Base-by-base conservation (phyloP, 2,329 filamentous ascomycete species). In the Saccharata proteae region DNA sequence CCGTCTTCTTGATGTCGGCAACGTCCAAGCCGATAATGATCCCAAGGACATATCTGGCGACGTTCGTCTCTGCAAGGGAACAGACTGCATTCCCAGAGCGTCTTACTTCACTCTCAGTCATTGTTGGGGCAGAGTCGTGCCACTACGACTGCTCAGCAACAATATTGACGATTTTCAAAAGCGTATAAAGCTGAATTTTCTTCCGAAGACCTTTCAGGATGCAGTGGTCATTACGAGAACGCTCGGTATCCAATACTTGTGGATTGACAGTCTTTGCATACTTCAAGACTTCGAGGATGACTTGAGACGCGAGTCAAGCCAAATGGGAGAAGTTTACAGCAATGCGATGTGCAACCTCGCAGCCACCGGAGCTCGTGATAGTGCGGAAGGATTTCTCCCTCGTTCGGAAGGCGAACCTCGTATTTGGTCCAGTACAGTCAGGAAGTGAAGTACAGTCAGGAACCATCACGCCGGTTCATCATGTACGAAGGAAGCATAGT, bases 181-280 rank as follows among this genome's bases (percentile, higher is more conserved):
- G n/a, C 4, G 4, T 3, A 24, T 31, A 5, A 12, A 19, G 5
- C 9, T 5, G 8, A 7, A 12, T 6, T 7, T 10, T 4, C 8
- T 33, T 8, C 23, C 24, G 2, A 28, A 33, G 18, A 21, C 25
- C 14, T 33, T 18, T 13, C 20, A 8, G 2, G 31, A 33, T 12
- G 23, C 31, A 1, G 12, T 33, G 6, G 8, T 7, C 7, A 6
- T 29, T 5, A 25, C 18, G 9, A 16, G 31, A 10, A 9, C 9
- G 3, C 13, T 29, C 16, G 16, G 25, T 8, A 8, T 14, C 14
- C 12, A 15, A 12, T 27, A 33, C 18, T 5, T 33, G 9, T 33
- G 14, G 29, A 31, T 31, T 12, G 20, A 31, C 3, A 22, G 45
- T 33, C 20, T 42, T 40, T 3, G 45, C 29, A 31, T 31, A n/a